Evolutionary conservation across 2,329 filamentous ascomycete species (phyloP).

Genomic region (Fusarium mangiferae): DNA sequence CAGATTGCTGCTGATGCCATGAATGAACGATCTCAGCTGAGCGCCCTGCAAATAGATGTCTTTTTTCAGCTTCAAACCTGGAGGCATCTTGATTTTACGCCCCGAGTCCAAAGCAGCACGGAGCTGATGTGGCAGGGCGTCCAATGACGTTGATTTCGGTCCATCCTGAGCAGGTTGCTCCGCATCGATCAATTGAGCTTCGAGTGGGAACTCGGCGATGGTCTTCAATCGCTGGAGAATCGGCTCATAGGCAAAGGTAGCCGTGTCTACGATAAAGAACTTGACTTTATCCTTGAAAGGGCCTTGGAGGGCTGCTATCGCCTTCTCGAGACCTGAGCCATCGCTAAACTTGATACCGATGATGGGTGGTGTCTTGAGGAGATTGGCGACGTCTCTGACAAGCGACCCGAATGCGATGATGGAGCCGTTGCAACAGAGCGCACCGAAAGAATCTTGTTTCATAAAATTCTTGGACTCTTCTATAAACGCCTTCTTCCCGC

Average conservation of each 20-base stretch:
- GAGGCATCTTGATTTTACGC: slow-evolving; percentile 9
- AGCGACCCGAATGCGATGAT: slow-evolving; percentile 71
- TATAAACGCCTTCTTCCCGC: slow-evolving; percentile 56
- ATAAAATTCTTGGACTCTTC: slow-evolving; percentile 61
- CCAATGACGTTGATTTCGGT: slow-evolving; percentile 6
- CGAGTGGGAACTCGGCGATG: slow-evolving; percentile 65
- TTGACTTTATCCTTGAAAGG: slow-evolving; percentile 39
- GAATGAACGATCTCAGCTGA: slow-evolving; percentile 66
- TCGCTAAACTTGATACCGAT: slow-evolving; percentile 64
- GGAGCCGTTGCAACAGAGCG: slow-evolving; percentile 60
- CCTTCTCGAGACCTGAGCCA: slow-evolving; percentile 55
- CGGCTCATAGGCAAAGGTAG: slow-evolving; percentile 76
- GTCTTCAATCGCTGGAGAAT: slow-evolving; percentile 69
- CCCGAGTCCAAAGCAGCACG: neutral
- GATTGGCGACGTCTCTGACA: slow-evolving; percentile 59
- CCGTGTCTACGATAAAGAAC: slow-evolving; percentile 71
- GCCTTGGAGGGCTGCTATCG: slow-evolving; percentile 56
- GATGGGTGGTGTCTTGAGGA: slow-evolving; percentile 56
- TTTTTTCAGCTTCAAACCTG: slow-evolving; percentile 42
- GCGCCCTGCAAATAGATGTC: slow-evolving; percentile 45
- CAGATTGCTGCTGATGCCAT: slow-evolving; percentile 63
- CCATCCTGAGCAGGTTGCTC: slow-evolving; percentile 12
- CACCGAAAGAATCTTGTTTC: slow-evolving; percentile 70
- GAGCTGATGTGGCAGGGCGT: neutral
- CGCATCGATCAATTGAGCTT: slow-evolving; percentile 60